Conservation (phyloP, 2,329 filamentous ascomycete genomes). For the Colletotrichum gloeosporioides region DNA sequence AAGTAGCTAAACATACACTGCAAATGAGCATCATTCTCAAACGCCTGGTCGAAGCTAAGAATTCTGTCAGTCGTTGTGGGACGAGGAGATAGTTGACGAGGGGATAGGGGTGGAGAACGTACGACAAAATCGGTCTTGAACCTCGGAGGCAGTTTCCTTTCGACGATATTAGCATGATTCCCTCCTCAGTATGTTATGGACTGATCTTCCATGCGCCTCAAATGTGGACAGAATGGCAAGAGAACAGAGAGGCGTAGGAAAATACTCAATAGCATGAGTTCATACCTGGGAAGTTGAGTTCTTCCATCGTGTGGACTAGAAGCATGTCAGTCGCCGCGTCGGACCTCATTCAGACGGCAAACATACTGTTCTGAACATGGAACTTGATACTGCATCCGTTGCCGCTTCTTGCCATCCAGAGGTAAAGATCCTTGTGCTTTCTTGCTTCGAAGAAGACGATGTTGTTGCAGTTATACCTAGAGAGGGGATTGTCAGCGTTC, state of each 20-base stretch:
- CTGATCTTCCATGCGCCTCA: not conserved
- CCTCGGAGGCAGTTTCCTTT: slow-evolving; percentile 69
- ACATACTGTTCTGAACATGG: slow-evolving; percentile 76
- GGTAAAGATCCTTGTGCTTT: slow-evolving; percentile 91
- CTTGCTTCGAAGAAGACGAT: slow-evolving; percentile 84
- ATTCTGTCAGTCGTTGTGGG: not conserved
- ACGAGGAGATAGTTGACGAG: not conserved
- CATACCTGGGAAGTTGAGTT: slow-evolving; percentile 91
- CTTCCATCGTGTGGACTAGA: slow-evolving; percentile 91
- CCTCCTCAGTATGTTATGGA: not conserved
- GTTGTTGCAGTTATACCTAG: not conserved
- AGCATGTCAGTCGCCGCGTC: slow-evolving; percentile 26
- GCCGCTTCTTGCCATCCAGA: slow-evolving; percentile 74
- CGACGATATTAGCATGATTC: slow-evolving; percentile 57
- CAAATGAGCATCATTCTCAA: slow-evolving; percentile 82
- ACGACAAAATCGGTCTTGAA: slow-evolving; percentile 71
- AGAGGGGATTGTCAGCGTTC: not conserved
- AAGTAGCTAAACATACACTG: slow-evolving; percentile 32
- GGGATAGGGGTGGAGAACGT: slow-evolving; percentile 46
- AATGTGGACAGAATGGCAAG: not conserved
- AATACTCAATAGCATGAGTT: slow-evolving; percentile 66
- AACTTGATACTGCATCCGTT: slow-evolving; percentile 65
- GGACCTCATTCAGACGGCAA: not conserved
- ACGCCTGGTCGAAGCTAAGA: slow-evolving; percentile 79
- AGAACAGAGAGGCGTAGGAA: slow-evolving; percentile 41